These are phyloP conservation scores for Fusarium subtropicale DNA, from an alignment of 2,329 filamentous ascomycete genomes.

Conservation along the genomic window DNA sequence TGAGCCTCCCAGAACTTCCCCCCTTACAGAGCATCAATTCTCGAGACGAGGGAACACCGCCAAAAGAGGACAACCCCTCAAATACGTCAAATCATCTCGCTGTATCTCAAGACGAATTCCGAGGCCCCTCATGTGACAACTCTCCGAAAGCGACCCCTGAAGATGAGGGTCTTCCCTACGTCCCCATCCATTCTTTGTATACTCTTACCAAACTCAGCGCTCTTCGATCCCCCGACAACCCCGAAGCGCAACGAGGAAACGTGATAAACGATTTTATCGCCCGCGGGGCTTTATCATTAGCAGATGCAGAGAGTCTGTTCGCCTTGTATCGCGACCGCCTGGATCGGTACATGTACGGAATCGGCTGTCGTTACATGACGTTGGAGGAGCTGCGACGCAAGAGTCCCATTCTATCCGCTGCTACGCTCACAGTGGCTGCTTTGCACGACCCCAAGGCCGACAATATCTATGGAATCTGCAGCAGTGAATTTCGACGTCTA, in stretches of 20 bases:
- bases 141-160: constrained; percentile 48
- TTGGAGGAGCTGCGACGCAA: constrained; percentile 64
- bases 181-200: constrained; percentile 56
- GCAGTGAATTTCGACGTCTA: constrained; percentile 66
- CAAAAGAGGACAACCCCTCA: constrained; percentile 38
- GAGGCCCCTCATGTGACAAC: constrained; percentile 47
- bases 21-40: constrained; percentile 39
- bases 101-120: constrained; percentile 36
- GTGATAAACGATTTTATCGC: constrained; percentile 53
- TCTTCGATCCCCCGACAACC: constrained; percentile 51
- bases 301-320: constrained; percentile 64
- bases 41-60: constrained; percentile 41
- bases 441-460: constrained; percentile 68
- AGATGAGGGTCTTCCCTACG: constrained; percentile 53
- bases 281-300: constrained; percentile 56
- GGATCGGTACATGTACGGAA: constrained; percentile 65
- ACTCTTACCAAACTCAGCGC: constrained; percentile 54
- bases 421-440: constrained; percentile 68
- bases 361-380: constrained; percentile 62
- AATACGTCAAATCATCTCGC: constrained; percentile 17
- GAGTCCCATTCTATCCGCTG: constrained; percentile 67
- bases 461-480: constrained; percentile 64
- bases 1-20: constrained; percentile 43
- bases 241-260: constrained; percentile 36
- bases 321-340: constrained; percentile 62